phyloP scores from a whole-genome alignment of 2,329 filamentous ascomycete species.

The Falciphora oryzae region DNA sequence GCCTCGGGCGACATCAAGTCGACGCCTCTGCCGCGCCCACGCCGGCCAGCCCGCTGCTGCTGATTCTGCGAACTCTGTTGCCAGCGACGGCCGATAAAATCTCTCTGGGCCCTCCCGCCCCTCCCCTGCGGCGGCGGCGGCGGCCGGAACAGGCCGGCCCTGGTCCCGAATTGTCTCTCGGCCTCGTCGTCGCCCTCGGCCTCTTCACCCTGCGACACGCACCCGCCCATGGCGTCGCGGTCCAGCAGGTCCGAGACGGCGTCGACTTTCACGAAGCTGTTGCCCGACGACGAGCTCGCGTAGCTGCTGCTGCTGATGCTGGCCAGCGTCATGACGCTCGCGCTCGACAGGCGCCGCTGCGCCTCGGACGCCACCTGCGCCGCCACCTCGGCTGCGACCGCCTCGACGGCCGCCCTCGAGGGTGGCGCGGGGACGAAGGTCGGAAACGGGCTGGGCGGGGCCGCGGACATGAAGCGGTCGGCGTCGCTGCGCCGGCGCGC shows the following conservation, averaged over 20 bases:
- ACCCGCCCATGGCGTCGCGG: slow-evolving; percentile 7
- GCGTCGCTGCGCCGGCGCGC: neutral
- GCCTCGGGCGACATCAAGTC: neutral
- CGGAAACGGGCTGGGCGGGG: neutral
- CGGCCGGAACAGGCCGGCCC: slow-evolving; percentile 2
- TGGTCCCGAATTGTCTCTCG: neutral
- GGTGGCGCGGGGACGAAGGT: neutral
- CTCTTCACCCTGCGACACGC: too few relatives aligned
- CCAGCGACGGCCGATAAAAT: neutral
- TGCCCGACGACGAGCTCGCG: slow-evolving; percentile 1
- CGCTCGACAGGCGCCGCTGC: neutral
- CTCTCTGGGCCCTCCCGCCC: neutral
- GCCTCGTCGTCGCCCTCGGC: neutral
- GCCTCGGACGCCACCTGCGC: neutral
- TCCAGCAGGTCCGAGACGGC: slow-evolving; percentile 5
- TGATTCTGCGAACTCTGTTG: neutral
- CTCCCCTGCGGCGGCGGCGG: neutral
- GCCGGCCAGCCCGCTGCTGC: neutral
- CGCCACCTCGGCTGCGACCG: neutral
- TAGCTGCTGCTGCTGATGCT: slow-evolving; percentile 2
- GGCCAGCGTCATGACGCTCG: neutral
- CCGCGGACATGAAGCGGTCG: neutral
- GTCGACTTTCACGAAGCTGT: slow-evolving; percentile 1
- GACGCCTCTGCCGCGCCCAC: too few relatives aligned
- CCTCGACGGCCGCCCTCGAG: neutral